These are phyloP conservation scores for Cadophora luteo-olivacea DNA, from an alignment of 2,329 filamentous ascomycete genomes.

Conservation along the genomic window DNA sequence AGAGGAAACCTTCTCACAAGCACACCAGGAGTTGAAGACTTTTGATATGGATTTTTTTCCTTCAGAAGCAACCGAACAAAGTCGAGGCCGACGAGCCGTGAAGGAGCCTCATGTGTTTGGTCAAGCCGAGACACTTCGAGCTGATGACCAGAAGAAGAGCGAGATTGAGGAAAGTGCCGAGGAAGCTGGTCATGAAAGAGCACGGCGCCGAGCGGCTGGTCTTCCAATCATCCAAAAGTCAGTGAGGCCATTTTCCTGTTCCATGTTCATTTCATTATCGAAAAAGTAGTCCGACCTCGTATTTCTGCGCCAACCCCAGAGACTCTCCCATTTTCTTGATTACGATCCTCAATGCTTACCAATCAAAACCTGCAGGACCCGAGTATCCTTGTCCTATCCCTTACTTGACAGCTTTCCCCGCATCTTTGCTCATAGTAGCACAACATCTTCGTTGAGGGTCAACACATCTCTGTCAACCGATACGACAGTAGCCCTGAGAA, in stretches of 20 bases:
- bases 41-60: constrained; percentile 48
- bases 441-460: constrained; percentile 53
- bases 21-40: constrained; percentile 42
- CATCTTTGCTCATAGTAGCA: constrained; percentile 63
- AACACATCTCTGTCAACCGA: constrained; percentile 74
- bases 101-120: constrained; percentile 47
- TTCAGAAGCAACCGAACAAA: constrained; percentile 34
- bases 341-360: constrained; percentile 28
- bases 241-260: constrained; percentile 29
- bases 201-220: constrained; percentile 42
- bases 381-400: constrained; percentile 68
- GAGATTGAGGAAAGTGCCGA: constrained; percentile 33
- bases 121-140: constrained; percentile 45
- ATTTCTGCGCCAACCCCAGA: constrained; percentile 2
- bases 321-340: constrained; percentile 12
- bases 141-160: constrained; percentile 34
- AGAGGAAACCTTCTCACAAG: constrained; percentile 34
- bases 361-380: constrained; percentile 45
- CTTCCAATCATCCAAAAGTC: constrained; percentile 44
- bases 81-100: constrained; percentile 38
- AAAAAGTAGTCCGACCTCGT: constrained; percentile 46
- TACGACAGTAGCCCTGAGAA: constrained; percentile 70
- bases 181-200: constrained; percentile 43
- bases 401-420: constrained; percentile 83
- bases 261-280: not conserved